These are phyloP conservation scores for Gentiana macrophylla DNA, from an alignment of 257 asterid species.

Conservation along the genomic window DNA sequence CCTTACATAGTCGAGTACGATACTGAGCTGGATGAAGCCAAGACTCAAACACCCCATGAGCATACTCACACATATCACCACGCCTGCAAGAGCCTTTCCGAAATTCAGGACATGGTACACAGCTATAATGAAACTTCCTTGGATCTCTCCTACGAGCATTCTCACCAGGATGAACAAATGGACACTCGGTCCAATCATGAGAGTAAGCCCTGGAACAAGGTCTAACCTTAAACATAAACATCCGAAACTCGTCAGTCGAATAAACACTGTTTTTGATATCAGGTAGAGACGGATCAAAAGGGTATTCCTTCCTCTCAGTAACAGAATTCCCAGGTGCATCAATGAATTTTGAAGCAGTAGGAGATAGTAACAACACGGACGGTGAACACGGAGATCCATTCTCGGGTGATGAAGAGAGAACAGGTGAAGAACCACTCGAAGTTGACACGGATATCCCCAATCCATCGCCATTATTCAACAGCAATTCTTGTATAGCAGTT, in stretches of 20 bases:
- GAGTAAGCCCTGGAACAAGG: constrained; percentile 98
- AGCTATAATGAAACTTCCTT: constrained; percentile 82
- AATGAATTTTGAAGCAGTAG: constrained; percentile 26
- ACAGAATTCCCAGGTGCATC: constrained; percentile 32
- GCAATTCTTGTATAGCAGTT: constrained; percentile 55
- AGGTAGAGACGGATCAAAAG: constrained; percentile 86
- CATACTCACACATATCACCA: constrained; percentile 98
- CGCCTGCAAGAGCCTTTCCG: constrained; percentile 89
- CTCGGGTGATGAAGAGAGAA: constrained; percentile 53
- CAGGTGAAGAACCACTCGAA: constrained; percentile 55
- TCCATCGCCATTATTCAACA: constrained; percentile 48
- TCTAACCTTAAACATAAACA: constrained; percentile 86
- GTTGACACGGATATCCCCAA: constrained; percentile 27
- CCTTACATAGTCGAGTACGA: constrained; percentile 80
- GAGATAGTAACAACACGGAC: constrained; percentile 37
- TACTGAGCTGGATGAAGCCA: constrained; percentile 99
- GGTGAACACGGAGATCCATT: constrained; percentile 69
- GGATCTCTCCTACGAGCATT: constrained; percentile 96
- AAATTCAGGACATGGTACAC: constrained; percentile 97
- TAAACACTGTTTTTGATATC: constrained; percentile 80
- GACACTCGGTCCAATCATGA: constrained; percentile 98
- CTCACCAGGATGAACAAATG: constrained; percentile 95
- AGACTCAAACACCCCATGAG: constrained; percentile 97
- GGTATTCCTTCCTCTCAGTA: constrained; percentile 74
- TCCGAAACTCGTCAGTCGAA: constrained; percentile 84